A percentile compares a stretch with the other conserved stretches of the same genome.
These are phyloP conservation scores for Lippia alba DNA, from an alignment of 305 asterid species.

Conservation along the genomic window DNA sequence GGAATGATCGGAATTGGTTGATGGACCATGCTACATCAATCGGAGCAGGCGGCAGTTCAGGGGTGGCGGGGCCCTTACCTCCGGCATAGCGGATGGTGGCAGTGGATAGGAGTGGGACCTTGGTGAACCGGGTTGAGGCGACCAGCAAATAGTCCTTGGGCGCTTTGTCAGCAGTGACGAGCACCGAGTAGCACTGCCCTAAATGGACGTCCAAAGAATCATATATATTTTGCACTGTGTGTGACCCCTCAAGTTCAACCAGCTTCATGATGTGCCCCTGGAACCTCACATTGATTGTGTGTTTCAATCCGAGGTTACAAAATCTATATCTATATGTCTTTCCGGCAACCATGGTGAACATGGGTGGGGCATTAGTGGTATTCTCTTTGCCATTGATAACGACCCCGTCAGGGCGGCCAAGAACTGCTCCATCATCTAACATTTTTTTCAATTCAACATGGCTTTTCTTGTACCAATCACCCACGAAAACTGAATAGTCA, in stretches of 20 bases:
- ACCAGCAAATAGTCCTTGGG: slow-evolving; percentile 48
- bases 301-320: slow-evolving; percentile 50
- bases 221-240: slow-evolving; percentile 50
- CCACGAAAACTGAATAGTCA: slow-evolving; percentile 47
- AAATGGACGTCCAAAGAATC: slow-evolving; percentile 53
- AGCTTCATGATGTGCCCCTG: slow-evolving; percentile 51
- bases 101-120: slow-evolving; percentile 19
- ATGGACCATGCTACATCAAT: slow-evolving; percentile 44
- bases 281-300: slow-evolving; percentile 43
- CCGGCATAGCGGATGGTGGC: slow-evolving; percentile 39
- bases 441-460: slow-evolving; percentile 39
- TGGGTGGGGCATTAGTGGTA: slow-evolving; percentile 38
- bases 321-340: slow-evolving; percentile 47
- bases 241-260: slow-evolving; percentile 56
- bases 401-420: slow-evolving; percentile 42
- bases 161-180: slow-evolving; percentile 43
- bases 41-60: slow-evolving; percentile 37
- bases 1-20: slow-evolving; percentile 51
- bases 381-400: slow-evolving; percentile 47
- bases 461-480: slow-evolving; percentile 62
- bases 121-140: slow-evolving; percentile 44
- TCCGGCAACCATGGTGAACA: slow-evolving; percentile 36
- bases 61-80: slow-evolving; percentile 33
- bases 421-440: slow-evolving; percentile 32
- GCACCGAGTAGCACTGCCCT: slow-evolving; percentile 51